Conservation (phyloP, 352 stramenopile species). For the Peronospora tabacina region DNA sequence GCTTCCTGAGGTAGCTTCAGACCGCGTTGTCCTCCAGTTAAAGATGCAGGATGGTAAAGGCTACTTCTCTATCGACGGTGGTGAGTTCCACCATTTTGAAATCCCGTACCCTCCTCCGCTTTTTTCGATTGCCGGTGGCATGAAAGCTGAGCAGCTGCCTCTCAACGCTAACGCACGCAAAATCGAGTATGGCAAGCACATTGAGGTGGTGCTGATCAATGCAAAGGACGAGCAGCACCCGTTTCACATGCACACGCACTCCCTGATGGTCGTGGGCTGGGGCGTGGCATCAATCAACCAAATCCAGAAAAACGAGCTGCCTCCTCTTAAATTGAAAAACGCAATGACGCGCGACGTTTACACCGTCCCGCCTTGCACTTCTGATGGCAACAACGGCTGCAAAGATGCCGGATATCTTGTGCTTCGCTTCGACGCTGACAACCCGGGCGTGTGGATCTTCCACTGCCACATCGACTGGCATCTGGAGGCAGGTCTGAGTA, state of each 20-base stretch:
- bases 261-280: constrained; percentile 15
- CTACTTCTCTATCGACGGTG: constrained; percentile 21
- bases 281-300: constrained; percentile 11
- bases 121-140: constrained; percentile 11
- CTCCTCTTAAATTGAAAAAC: constrained; percentile 8
- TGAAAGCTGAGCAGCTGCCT: constrained; percentile 3
- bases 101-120: constrained; percentile 14
- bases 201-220: constrained; percentile 26
- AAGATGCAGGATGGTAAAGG: constrained; percentile 10
- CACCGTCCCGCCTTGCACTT: constrained; percentile 15
- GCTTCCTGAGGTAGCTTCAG: constrained; percentile 11
- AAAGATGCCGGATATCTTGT: constrained; percentile 15
- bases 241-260: constrained; percentile 25
- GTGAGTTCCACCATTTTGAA: constrained; percentile 18
- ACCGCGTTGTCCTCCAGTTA: constrained; percentile 22
- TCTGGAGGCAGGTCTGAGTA: constrained; percentile 17
- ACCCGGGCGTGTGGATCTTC: constrained; percentile 26
- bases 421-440: constrained; percentile 25
- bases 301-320: constrained; percentile 5
- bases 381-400: constrained; percentile 6
- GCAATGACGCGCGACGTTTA: constrained; percentile 19
- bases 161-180: constrained; percentile 3
- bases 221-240: constrained; percentile 23
- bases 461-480: constrained; percentile 34
- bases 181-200: constrained; percentile 15